Evolutionary conservation across 2,329 filamentous ascomycete genomes (phyloP).

Genomic region (Myriosclerotinia scirpicola): DNA sequence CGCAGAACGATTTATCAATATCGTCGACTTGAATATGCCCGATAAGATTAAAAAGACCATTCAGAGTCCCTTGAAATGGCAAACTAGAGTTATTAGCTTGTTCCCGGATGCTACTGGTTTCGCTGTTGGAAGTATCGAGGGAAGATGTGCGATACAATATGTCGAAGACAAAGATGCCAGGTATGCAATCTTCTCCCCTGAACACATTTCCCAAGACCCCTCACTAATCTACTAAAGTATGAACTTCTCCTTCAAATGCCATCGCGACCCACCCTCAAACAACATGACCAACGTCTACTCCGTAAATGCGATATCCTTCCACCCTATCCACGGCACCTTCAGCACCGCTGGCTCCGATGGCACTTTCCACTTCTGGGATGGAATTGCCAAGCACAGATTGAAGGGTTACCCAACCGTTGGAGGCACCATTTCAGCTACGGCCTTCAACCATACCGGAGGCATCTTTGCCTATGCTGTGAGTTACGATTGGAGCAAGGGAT

Average conservation of each 20-base stretch:
- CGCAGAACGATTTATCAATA: slow-evolving; percentile 93
- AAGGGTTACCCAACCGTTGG: slow-evolving; percentile 85
- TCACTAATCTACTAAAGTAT: slow-evolving; percentile 49
- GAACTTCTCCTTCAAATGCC: slow-evolving; percentile 99
- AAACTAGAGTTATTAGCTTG: slow-evolving; percentile 92
- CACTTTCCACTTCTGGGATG: slow-evolving; percentile 97
- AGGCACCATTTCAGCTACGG: slow-evolving; percentile 84
- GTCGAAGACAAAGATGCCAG: slow-evolving; percentile 90
- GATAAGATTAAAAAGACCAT: slow-evolving; percentile 93
- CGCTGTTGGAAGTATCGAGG: slow-evolving; percentile 94
- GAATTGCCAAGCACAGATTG: slow-evolving; percentile 82
- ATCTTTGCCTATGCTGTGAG: slow-evolving; percentile 89
- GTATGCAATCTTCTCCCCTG: slow-evolving; percentile 43
- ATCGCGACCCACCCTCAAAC: slow-evolving; percentile 75
- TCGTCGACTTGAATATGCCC: slow-evolving; percentile 86
- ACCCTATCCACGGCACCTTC: slow-evolving; percentile 96
- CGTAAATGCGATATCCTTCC: slow-evolving; percentile 97
- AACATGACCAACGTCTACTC: slow-evolving; percentile 88
- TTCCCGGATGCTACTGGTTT: slow-evolving; percentile 91
- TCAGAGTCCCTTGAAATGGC: slow-evolving; percentile 96
- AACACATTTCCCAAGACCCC: neutral
- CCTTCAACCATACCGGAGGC: slow-evolving; percentile 82
- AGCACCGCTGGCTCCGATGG: slow-evolving; percentile 93
- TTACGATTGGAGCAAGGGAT: slow-evolving; percentile 99
- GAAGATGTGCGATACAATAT: slow-evolving; percentile 96